Conservation (phyloP, 306 rosid genomes). For the Lagenaria siceraria region DNA sequence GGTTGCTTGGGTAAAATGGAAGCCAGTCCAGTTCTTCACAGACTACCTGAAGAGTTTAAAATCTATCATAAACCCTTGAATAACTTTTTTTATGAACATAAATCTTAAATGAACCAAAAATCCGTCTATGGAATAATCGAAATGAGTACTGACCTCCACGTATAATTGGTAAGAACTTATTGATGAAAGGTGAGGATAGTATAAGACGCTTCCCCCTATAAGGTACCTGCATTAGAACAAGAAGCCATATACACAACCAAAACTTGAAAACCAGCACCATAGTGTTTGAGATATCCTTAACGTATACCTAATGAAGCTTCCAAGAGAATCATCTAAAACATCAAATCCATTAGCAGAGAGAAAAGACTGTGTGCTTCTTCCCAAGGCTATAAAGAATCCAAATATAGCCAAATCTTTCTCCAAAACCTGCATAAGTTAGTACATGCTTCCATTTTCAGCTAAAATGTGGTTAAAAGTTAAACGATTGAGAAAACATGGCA, state of each 20-base stretch:
- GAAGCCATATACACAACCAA: constrained; percentile 16
- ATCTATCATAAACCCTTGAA: constrained; percentile 13
- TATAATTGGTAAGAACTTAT: constrained; percentile 91
- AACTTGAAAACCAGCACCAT: constrained; percentile 14
- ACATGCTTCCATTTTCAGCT: constrained; percentile 17
- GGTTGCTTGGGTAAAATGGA: constrained; percentile 70
- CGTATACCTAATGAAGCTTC: constrained; percentile 68
- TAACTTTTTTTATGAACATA: not conserved
- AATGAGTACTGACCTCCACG: constrained; percentile 70
- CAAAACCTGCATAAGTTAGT: constrained; percentile 55
- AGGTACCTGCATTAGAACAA: constrained; percentile 54
- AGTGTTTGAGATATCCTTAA: constrained; percentile 8
- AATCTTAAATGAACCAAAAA: constrained; percentile 13
- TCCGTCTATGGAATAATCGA: not conserved
- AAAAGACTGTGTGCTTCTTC: constrained; percentile 67
- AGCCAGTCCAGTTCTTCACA: constrained; percentile 99
- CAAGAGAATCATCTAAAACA: constrained; percentile 52
- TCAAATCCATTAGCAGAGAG: constrained; percentile 71
- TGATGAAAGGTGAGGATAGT: constrained; percentile 93
- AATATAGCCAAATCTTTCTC: constrained; percentile 95
- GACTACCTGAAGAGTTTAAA: constrained; percentile 57
- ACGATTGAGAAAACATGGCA: not conserved
- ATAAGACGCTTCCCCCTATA: constrained; percentile 88
- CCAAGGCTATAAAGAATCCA: constrained; percentile 97
- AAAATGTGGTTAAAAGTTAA: not conserved